These are phyloP conservation scores for Ustilago bromivora DNA, from an alignment of 1,284 basidiomycete species.

Conservation along the genomic window DNA sequence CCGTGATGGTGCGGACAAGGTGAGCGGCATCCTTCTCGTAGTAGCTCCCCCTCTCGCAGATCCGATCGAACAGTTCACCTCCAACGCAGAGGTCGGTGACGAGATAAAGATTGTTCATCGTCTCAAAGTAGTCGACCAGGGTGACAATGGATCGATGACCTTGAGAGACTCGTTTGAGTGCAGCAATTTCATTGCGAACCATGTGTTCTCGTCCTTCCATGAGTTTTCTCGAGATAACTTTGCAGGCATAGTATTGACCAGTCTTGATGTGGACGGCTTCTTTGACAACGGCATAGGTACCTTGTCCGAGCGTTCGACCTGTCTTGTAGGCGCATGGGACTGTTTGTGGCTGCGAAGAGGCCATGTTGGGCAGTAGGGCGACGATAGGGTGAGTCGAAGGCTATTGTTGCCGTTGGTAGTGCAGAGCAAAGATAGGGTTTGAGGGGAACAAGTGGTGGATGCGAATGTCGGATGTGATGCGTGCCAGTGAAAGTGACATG, in stretches of 20 bases:
- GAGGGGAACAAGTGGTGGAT: no score
- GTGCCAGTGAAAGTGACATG: no score
- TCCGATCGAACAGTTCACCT: conserved; percentile 97
- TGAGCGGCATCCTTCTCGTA: conserved; percentile 95
- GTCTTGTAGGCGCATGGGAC: conserved; percentile 69
- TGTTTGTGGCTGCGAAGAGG: conserved; percentile 51
- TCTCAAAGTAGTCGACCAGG: conserved; percentile 98
- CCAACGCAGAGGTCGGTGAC: conserved; percentile 97
- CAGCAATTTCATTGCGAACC: conserved; percentile 95
- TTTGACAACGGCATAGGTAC: conserved; percentile 90
- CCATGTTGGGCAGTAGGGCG: conserved; percentile 14
- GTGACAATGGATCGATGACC: conserved; percentile 80
- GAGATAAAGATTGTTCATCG: conserved; percentile 84
- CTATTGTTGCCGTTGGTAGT: no score
- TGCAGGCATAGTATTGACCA: conserved; percentile 72
- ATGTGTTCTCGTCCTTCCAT: conserved; percentile 78
- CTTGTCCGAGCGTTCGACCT: conserved; percentile 76
- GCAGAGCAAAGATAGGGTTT: no score
- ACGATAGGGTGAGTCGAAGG: not conserved
- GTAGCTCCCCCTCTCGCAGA: conserved; percentile 97
- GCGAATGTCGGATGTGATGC: not conserved
- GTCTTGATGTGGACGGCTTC: conserved; percentile 97
- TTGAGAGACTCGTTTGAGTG: conserved; percentile 92
- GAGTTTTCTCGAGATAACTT: conserved; percentile 87
- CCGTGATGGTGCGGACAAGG: conserved; percentile 86